Percentiles rank a stretch among this genome's conserved stretches.
These are phyloP conservation scores for Pascua sp. DNA, from an alignment of 1,284 basidiomycete genomes.

Conservation along the genomic window DNA sequence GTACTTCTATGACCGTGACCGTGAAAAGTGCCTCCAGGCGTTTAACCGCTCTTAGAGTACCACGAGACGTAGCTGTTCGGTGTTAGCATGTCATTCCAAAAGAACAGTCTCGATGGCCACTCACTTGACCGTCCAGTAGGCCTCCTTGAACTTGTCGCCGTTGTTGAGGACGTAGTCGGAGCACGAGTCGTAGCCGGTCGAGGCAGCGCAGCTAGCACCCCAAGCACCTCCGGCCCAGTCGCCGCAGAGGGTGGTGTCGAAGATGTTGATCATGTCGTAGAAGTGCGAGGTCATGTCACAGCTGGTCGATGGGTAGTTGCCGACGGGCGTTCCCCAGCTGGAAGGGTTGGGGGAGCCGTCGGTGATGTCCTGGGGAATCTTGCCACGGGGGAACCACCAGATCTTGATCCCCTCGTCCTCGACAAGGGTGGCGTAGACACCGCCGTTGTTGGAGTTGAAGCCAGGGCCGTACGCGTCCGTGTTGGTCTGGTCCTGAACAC, in stretches of 20 bases:
- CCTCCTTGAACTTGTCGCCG: conserved; percentile 67
- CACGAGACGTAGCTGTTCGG: too few relatives aligned
- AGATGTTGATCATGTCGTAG: conserved; percentile 63
- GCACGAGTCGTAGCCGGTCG: conserved; percentile 74
- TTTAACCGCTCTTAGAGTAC: too few relatives aligned
- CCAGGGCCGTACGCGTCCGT: conserved; percentile 43
- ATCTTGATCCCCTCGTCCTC: conserved; percentile 67
- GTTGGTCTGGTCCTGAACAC: conserved; percentile 36
- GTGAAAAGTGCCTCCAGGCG: too few relatives aligned
- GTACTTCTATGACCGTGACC: too few relatives aligned
- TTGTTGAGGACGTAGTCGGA: conserved; percentile 67
- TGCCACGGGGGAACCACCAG: conserved; percentile 71
- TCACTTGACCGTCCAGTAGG: conserved; percentile 59
- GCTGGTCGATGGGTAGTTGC: conserved; percentile 63
- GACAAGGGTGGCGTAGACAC: conserved; percentile 62
- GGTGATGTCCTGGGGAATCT: conserved; percentile 70
- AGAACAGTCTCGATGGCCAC: too few relatives aligned
- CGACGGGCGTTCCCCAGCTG: conserved; percentile 70
- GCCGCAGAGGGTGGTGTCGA: conserved; percentile 57
- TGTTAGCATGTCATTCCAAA: too few relatives aligned
- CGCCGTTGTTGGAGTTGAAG: conserved; percentile 50
- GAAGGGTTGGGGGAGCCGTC: conserved; percentile 64
- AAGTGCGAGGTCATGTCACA: conserved; percentile 76
- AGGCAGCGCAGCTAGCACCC: conserved; percentile 71
- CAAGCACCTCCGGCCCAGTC: conserved; percentile 81